These are phyloP conservation scores for Zoysia pacifica DNA, from an alignment of 176 grass and related monocot species.

Conservation along the genomic window DNA sequence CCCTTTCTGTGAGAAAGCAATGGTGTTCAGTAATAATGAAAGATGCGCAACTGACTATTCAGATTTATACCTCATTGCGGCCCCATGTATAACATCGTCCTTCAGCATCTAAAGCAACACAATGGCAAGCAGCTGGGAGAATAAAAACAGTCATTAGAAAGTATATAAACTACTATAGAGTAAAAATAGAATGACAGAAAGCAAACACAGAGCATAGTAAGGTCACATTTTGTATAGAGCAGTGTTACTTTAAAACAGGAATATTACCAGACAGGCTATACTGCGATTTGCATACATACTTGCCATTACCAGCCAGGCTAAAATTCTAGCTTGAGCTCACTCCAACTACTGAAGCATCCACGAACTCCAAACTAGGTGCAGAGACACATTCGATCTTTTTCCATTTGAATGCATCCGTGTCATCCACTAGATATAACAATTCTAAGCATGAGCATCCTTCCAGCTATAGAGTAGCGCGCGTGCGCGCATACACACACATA, in stretches of 20 bases:
- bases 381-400: background rate
- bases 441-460: background rate
- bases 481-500: background rate
- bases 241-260: background rate
- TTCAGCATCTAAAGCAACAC: conserved; percentile 89
- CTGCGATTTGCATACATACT: background rate
- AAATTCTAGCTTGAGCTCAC: conserved; percentile 6
- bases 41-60: conserved; percentile 8
- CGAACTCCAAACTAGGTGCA: background rate
- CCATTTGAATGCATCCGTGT: background rate
- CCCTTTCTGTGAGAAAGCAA: conserved; percentile 77
- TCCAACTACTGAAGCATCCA: background rate
- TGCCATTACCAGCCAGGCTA: background rate
- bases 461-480: background rate
- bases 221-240: background rate
- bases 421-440: background rate
- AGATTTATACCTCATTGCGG: conserved; percentile 80
- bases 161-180: background rate
- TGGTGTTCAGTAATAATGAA: conserved; percentile 41
- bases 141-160: conserved; percentile 30
- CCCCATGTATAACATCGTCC: conserved; percentile 95
- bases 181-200: background rate
- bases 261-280: background rate
- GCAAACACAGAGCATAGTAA: background rate
- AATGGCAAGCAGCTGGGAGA: conserved; percentile 84